Evolutionary conservation across 768 basidiomycete genomes (phyloP), one percentile per base, ranked within the genome.

Genomic region (Coprinopsis cinerea): DNA sequence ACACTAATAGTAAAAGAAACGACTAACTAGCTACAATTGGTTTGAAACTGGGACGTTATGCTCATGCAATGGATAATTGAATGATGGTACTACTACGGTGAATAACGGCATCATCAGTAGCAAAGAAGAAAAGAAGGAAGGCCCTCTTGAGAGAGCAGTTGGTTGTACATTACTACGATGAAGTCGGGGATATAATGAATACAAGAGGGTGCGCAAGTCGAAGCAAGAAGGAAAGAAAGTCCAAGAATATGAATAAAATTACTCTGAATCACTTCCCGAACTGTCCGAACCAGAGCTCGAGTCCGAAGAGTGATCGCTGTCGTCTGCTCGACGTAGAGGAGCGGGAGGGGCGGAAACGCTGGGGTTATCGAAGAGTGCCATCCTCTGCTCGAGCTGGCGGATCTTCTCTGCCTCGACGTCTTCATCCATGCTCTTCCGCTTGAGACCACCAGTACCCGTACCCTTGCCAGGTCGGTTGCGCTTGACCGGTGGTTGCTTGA

Each of bases 391-490:
- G 36, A 99, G 76, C 64, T 82, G 77, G 44, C 87, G 80, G 61
- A 99, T 99, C 74, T 94, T 92, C 72, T 92, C 92, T 6, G 90
- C 87, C 69, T 99, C 95, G 27, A 86, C 87, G 56, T 92, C 89
- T 70, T 98, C 93, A 62, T 97, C 92, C 89, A 97, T 94, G 62
- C 87, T 90, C 76, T 93, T 92, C 51, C 92, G 83, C 66, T 93
- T 92, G 41, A 92, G 71, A 7, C 93, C 92, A 36, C 92, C 93
- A 2, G 91, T 93, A 0, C 88, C 88, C 0, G 84, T 85, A 26
- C 88, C 88, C 62, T 91, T 89, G 53, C 85, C 83, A 18, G 72
- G 64, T 35, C 82, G 74, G 58, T 69, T 81, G 42, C 87, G 81
- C 53, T 82, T 81, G 17, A 77, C 78, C 35, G 82, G 75, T 7